Percentiles rank a stretch among this genome's conserved stretches.
phyloP scores from a whole-genome alignment of 768 basidiomycete genomes.

The Russula sp. region DNA sequence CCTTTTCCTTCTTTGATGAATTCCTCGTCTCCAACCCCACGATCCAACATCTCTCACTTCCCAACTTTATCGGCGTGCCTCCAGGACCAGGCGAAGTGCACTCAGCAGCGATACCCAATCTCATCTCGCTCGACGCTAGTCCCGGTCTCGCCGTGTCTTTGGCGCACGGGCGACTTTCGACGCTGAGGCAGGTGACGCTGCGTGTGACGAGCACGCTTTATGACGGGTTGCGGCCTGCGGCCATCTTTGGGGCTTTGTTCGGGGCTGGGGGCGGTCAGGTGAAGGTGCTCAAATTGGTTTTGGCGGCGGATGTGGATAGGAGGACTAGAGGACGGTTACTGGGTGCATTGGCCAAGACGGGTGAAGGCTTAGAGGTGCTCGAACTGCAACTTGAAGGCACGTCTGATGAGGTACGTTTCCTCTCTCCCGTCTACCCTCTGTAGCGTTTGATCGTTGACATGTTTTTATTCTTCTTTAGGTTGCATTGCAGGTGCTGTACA shows the following conservation, averaged over 20 bases:
- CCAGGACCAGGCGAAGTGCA: constrained; percentile 24
- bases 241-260: constrained; percentile 32
- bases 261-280: constrained; percentile 17
- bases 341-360: constrained; percentile 35
- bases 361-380: constrained; percentile 33
- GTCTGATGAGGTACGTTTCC: constrained; percentile 35
- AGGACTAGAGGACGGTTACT: constrained; percentile 38
- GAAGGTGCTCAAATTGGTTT: constrained; percentile 25
- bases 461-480: not conserved
- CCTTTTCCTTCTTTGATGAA: constrained; percentile 30
- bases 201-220: constrained; percentile 37
- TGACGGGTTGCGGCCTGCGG: constrained; percentile 38
- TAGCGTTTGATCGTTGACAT: not conserved
- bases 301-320: constrained; percentile 34
- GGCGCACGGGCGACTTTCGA: constrained; percentile 33
- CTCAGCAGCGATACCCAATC: constrained; percentile 20
- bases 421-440: not conserved
- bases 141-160: constrained; percentile 33
- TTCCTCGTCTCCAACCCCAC: constrained; percentile 34
- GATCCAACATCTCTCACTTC: constrained; percentile 23
- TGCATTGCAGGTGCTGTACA: constrained; percentile 34
- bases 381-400: constrained; percentile 33
- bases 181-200: constrained; percentile 32
- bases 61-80: constrained; percentile 19
- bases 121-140: constrained; percentile 33